phyloP scores from a whole-genome alignment of 805 yeast genomes.

The Kazachstania viticola region DNA sequence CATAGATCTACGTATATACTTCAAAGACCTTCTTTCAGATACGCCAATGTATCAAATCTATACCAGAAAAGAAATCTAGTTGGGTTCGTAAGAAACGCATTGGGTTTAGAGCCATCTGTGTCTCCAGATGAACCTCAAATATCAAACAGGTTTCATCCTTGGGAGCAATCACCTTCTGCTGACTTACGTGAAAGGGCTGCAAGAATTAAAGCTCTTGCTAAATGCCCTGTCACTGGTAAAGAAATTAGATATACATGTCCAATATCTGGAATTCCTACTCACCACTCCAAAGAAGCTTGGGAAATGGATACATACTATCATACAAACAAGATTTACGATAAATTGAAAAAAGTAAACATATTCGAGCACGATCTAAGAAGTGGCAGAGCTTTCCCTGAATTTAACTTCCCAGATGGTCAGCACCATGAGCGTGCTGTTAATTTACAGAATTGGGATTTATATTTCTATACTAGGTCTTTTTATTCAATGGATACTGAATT shows the following conservation, averaged over 20 bases:
- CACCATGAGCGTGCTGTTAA: slow-evolving; percentile 66
- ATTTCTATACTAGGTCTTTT: slow-evolving; percentile 84
- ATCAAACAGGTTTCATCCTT: slow-evolving; percentile 66
- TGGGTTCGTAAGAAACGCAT: slow-evolving; percentile 34
- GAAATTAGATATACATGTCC: slow-evolving; percentile 87
- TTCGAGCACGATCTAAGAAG: slow-evolving; percentile 93
- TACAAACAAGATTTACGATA: slow-evolving; percentile 50
- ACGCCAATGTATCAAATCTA: too few relatives aligned
- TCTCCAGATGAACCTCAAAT: slow-evolving; percentile 58
- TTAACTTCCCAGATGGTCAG: slow-evolving; percentile 80
- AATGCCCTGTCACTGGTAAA: slow-evolving; percentile 83
- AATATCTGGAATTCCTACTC: slow-evolving; percentile 92
- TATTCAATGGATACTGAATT: slow-evolving; percentile 96
- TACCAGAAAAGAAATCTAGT: slow-evolving; percentile 3
- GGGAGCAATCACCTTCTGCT: slow-evolving; percentile 89
- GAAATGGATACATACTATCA: slow-evolving; percentile 69
- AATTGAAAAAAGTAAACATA: slow-evolving; percentile 75
- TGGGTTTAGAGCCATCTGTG: slow-evolving; percentile 53
- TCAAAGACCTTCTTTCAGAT: too few relatives aligned
- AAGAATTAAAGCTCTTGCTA: slow-evolving; percentile 73
- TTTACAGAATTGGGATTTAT: slow-evolving; percentile 83
- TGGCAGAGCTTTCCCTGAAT: slow-evolving; percentile 91
- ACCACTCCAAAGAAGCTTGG: slow-evolving; percentile 87
- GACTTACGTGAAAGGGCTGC: slow-evolving; percentile 90
- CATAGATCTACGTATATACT: too few relatives aligned